Conservation (phyloP, 208 protist species). For the Leishmania mexicana region DNA sequence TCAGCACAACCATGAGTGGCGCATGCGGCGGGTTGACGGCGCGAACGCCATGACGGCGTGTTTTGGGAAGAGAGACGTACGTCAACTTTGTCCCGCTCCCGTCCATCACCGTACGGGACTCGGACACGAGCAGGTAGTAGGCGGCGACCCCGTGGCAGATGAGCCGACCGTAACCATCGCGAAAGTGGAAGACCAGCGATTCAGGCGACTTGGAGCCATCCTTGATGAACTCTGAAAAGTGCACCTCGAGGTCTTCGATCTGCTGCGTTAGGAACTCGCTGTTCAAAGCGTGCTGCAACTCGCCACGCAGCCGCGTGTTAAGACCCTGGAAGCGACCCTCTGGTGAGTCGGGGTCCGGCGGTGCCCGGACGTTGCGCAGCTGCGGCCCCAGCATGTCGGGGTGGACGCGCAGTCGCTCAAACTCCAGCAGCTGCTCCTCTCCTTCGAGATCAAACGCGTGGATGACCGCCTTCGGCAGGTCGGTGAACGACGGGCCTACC, state of each 20-base stretch:
- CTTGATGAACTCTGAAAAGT: slow-evolving; percentile 65
- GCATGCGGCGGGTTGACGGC: slow-evolving; percentile 48
- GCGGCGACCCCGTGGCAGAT: slow-evolving; percentile 86
- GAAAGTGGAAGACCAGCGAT: slow-evolving; percentile 71
- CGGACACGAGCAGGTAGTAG: slow-evolving; percentile 79
- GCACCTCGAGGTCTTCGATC: slow-evolving; percentile 81
- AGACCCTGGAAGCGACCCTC: slow-evolving; percentile 75
- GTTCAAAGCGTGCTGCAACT: slow-evolving; percentile 81
- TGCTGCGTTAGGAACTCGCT: slow-evolving; percentile 81
- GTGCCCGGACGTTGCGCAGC: slow-evolving; percentile 24
- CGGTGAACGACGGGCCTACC: slow-evolving; percentile 50
- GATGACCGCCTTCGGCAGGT: slow-evolving; percentile 60
- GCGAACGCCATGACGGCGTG: slow-evolving; percentile 36
- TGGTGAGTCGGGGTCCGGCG: slow-evolving; percentile 55
- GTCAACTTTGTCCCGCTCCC: slow-evolving; percentile 67
- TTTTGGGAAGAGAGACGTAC: slow-evolving; percentile 67
- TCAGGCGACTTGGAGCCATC: slow-evolving; percentile 34
- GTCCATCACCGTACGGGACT: slow-evolving; percentile 51
- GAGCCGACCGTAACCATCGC: slow-evolving; percentile 86
- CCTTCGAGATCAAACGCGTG: slow-evolving; percentile 70
- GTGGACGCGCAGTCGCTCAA: slow-evolving; percentile 22
- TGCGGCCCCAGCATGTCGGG: slow-evolving; percentile 25
- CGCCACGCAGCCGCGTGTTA: slow-evolving; percentile 69
- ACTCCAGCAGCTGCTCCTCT: slow-evolving; percentile 51
- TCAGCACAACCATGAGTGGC: slow-evolving; percentile 66